Conservation (phyloP, 768 basidiomycete species). For the Sarcodon aspratus region DNA sequence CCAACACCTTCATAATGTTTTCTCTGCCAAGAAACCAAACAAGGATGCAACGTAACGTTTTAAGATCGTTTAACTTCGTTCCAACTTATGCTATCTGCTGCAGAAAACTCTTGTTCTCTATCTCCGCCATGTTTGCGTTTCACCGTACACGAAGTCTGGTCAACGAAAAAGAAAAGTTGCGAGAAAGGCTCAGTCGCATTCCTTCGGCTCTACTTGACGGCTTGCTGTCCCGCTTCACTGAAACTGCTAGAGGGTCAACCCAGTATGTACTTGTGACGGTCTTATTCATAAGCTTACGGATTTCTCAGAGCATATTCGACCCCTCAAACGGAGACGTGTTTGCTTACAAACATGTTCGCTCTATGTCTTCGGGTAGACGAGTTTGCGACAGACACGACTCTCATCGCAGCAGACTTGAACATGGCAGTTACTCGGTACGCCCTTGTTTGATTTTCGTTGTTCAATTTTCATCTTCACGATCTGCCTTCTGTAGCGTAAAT, state of each 20-base stretch:
- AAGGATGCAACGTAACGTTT: slow-evolving; percentile 47
- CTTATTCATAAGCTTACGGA: background rate
- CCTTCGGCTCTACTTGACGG: slow-evolving; percentile 63
- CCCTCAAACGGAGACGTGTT: slow-evolving; percentile 53
- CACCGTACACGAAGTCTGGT: slow-evolving; percentile 30
- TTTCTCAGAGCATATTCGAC: slow-evolving; percentile 33
- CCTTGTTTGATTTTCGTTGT: background rate
- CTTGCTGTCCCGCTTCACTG: slow-evolving; percentile 71
- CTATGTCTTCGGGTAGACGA: slow-evolving; percentile 72
- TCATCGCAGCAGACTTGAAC: slow-evolving; percentile 65
- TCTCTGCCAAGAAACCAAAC: slow-evolving; percentile 34
- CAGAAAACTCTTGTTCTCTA: slow-evolving; percentile 72
- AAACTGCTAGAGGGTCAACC: slow-evolving; percentile 54
- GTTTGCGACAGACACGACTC: slow-evolving; percentile 56
- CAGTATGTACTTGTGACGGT: slow-evolving; percentile 29
- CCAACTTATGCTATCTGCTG: background rate
- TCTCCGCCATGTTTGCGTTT: slow-evolving; percentile 74
- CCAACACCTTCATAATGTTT: slow-evolving; percentile 37
- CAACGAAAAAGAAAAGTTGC: slow-evolving; percentile 39
- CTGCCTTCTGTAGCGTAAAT: slow-evolving; percentile 33
- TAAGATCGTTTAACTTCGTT: background rate
- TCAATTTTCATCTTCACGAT: slow-evolving; percentile 4
- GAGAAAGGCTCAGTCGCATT: slow-evolving; percentile 44
- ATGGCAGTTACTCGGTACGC: slow-evolving; percentile 56
- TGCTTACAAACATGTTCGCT: slow-evolving; percentile 73